phyloP scores from a whole-genome alignment of 2,329 filamentous ascomycete genomes.

The Diaporthe nobilis region DNA sequence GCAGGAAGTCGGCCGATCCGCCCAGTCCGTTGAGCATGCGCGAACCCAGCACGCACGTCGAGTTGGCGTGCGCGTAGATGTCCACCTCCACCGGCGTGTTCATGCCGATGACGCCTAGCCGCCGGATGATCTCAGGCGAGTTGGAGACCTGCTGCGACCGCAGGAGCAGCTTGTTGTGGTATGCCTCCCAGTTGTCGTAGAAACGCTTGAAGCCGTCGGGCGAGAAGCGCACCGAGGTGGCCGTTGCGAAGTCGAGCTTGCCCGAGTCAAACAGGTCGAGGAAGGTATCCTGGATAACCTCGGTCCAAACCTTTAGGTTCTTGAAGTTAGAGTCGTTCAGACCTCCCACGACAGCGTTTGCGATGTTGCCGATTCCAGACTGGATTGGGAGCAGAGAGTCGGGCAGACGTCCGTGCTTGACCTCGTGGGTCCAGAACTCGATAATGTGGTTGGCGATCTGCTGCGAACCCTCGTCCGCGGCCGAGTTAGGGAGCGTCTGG shows the following conservation, averaged over 20 bases:
- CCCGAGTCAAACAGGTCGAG: slow-evolving; percentile 92
- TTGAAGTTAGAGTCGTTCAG: slow-evolving; percentile 85
- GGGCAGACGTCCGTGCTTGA: slow-evolving; percentile 82
- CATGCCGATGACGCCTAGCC: slow-evolving; percentile 92
- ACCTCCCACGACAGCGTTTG: slow-evolving; percentile 90
- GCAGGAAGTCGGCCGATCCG: slow-evolving; percentile 85
- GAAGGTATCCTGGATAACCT: slow-evolving; percentile 91
- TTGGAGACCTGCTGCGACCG: slow-evolving; percentile 92
- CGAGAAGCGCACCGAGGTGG: slow-evolving; percentile 91
- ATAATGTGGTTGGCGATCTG: slow-evolving; percentile 86
- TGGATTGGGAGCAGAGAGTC: slow-evolving; percentile 84
- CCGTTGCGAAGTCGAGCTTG: slow-evolving; percentile 89
- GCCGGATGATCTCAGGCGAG: slow-evolving; percentile 89
- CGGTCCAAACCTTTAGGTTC: slow-evolving; percentile 93
- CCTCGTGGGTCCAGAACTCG: slow-evolving; percentile 88
- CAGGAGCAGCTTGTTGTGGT: slow-evolving; percentile 85
- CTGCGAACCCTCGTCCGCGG: slow-evolving; percentile 79
- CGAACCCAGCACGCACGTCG: slow-evolving; percentile 88
- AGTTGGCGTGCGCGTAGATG: slow-evolving; percentile 95
- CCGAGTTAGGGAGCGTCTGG: slow-evolving; percentile 79
- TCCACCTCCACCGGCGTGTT: slow-evolving; percentile 96
- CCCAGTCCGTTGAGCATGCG: slow-evolving; percentile 91
- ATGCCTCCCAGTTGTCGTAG: slow-evolving; percentile 87
- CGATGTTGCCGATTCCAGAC: slow-evolving; percentile 93
- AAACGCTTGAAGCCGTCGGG: slow-evolving; percentile 93